These are phyloP conservation scores for Arctium minus DNA, from an alignment of 129 eudicot genomes.

Conservation along the genomic window DNA sequence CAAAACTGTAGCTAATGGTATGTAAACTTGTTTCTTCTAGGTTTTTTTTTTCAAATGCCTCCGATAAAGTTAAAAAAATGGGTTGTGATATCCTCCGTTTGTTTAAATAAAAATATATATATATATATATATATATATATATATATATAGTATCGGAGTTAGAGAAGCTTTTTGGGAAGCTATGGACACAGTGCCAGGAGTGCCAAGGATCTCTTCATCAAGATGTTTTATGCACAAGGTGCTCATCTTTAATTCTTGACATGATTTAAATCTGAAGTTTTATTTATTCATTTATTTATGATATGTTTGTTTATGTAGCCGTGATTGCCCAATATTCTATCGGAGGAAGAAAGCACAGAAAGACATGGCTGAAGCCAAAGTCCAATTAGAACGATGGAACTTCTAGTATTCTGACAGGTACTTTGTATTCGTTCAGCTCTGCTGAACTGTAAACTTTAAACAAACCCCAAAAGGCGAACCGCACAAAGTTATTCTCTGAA, in stretches of 20 bases:
- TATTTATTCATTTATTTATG: background rate
- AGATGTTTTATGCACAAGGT: conserved; percentile 99
- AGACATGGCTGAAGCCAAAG: conserved; percentile 98
- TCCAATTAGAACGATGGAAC: conserved; percentile 92
- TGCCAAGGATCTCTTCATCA: conserved; percentile 99
- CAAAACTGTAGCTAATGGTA: conserved; percentile 84
- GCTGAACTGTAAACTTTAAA: background rate
- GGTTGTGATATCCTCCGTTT: background rate
- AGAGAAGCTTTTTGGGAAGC: conserved; percentile 87
- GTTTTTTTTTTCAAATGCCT: background rate
- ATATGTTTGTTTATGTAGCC: conserved; percentile 40
- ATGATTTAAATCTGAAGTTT: too few relatives aligned
- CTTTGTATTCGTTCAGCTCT: background rate
- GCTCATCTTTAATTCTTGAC: background rate
- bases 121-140: too few relatives aligned
- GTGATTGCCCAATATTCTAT: conserved; percentile 98
- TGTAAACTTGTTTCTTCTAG: background rate
- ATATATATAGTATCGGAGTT: conserved; percentile 65
- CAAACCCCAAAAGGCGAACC: background rate
- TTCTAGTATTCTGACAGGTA: conserved; percentile 23
- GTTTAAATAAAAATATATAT: background rate
- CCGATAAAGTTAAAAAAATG: background rate
- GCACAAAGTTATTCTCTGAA: background rate
- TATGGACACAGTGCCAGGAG: conserved; percentile 99
- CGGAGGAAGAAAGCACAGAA: conserved; percentile 98